A percentile compares a stretch with the other conserved stretches of the same genome.
These are phyloP conservation scores for Myotisia sp. DNA, from an alignment of 2,329 filamentous ascomycete species.

Conservation along the genomic window DNA sequence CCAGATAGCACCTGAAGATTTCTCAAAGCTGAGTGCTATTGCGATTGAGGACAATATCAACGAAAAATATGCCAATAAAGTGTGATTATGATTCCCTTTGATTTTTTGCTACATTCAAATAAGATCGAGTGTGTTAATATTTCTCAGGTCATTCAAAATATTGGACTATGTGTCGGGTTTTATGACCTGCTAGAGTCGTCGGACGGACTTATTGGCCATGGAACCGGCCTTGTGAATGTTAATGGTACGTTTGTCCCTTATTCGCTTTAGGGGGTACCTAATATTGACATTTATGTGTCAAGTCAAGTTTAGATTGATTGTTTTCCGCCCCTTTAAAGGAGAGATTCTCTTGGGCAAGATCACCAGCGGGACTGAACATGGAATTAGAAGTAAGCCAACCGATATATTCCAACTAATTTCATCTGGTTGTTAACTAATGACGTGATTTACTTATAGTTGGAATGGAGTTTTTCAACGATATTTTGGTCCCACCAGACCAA, in stretches of 20 bases:
- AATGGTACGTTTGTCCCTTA: slow-evolving; percentile 49
- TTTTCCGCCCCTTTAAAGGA: slow-evolving; percentile 91
- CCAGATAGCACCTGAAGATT: slow-evolving; percentile 79
- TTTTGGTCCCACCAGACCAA: slow-evolving; percentile 61
- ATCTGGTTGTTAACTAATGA: slow-evolving; percentile 9
- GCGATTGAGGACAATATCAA: slow-evolving; percentile 97
- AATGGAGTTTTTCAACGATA: slow-evolving; percentile 88
- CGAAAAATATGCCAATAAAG: slow-evolving; percentile 88
- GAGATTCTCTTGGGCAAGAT: slow-evolving; percentile 83
- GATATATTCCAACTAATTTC: neutral
- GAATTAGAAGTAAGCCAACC: slow-evolving; percentile 50
- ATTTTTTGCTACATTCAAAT: no score
- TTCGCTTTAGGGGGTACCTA: neutral
- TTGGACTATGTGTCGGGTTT: slow-evolving; percentile 84
- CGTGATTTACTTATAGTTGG: slow-evolving; percentile 39
- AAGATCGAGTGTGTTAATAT: no score
- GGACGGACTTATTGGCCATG: slow-evolving; percentile 86
- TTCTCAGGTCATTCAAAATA: slow-evolving; percentile 76
- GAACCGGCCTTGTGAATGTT: slow-evolving; percentile 81
- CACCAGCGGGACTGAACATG: slow-evolving; percentile 54
- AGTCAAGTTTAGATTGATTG: slow-evolving; percentile 87
- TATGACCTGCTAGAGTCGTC: slow-evolving; percentile 83
- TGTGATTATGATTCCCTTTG: slow-evolving; percentile 23
- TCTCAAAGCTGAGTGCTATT: slow-evolving; percentile 62
- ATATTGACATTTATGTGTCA: slow-evolving; percentile 1